Percentiles rank a stretch among this genome's conserved stretches.
Conservation (phyloP, 2,329 filamentous ascomycete species). For the Alternaria sp. region DNA sequence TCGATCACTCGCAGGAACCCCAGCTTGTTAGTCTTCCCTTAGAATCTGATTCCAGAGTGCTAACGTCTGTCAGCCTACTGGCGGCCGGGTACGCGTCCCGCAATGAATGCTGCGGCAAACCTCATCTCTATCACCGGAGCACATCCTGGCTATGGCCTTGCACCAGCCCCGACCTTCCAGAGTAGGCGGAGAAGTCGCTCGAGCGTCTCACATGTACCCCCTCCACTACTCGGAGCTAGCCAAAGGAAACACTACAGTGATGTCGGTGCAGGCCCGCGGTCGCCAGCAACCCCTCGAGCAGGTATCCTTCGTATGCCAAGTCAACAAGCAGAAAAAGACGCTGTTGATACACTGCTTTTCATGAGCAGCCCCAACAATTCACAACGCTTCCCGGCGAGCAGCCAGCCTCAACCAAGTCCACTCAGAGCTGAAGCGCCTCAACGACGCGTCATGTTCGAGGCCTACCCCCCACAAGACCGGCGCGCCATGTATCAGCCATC, state of each 20-base stretch:
- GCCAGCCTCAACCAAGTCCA: constrained; percentile 40
- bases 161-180: constrained; percentile 46
- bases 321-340: constrained; percentile 79
- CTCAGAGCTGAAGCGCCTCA: constrained; percentile 40
- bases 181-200: constrained; percentile 48
- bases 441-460: constrained; percentile 51
- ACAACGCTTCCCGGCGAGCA: constrained; percentile 38
- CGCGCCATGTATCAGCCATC: constrained; percentile 32
- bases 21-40: constrained; percentile 33
- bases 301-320: constrained; percentile 73
- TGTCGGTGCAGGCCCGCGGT: constrained; percentile 36
- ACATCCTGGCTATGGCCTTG: constrained; percentile 36
- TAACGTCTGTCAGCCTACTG: constrained; percentile 35
- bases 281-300: constrained; percentile 45
- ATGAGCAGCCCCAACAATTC: constrained; percentile 83
- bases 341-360: constrained; percentile 80
- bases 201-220: constrained; percentile 44
- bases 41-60: not conserved
- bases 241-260: constrained; percentile 48
- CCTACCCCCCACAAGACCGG: constrained; percentile 39
- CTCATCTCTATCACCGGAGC: constrained; percentile 42
- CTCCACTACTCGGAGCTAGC: constrained; percentile 37
- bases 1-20: constrained; percentile 32
- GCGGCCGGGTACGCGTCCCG: constrained; percentile 37
- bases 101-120: constrained; percentile 39